Evolutionary conservation across 306 rosid genomes (phyloP).

Genomic region (Begonia peltatifolia): DNA sequence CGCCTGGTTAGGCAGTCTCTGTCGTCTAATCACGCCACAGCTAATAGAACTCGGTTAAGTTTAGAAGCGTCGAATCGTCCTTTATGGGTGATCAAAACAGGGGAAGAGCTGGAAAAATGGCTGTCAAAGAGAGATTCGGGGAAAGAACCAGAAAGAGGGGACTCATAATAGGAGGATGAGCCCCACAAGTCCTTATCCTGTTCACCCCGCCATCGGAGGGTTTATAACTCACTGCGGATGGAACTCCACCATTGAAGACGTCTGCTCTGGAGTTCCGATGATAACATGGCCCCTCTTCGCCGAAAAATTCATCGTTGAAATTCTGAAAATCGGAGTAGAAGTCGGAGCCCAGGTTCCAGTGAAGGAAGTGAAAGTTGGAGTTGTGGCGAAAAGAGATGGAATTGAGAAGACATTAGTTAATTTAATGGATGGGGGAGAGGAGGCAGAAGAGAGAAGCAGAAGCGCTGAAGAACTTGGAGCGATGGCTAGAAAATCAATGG

Average conservation of each 20-base stretch:
- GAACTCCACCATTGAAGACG: conserved; percentile 58
- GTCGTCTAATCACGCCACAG: conserved; percentile 48
- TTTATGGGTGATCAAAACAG: conserved; percentile 59
- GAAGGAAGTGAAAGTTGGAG: conserved; percentile 46
- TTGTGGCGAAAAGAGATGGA: conserved; percentile 32
- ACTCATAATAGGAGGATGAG: conserved; percentile 59
- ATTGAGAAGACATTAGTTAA: conserved; percentile 31
- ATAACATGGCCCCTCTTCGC: conserved; percentile 71
- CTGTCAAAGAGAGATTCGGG: conserved; percentile 36
- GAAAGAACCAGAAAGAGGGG: conserved; percentile 52
- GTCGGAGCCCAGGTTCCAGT: conserved; percentile 51
- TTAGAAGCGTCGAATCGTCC: conserved; percentile 50
- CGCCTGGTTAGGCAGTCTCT: conserved; percentile 66
- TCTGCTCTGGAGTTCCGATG: conserved; percentile 46
- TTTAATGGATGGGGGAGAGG: conserved; percentile 41
- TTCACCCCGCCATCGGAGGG: conserved; percentile 40
- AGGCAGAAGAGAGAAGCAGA: no score
- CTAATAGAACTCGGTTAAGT: conserved; percentile 44
- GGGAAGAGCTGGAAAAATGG: conserved; percentile 46
- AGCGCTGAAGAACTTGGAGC: conserved; percentile 33
- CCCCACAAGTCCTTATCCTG: conserved; percentile 54
- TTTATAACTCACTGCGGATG: conserved; percentile 74
- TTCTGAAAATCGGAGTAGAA: conserved; percentile 43
- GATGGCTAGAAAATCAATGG: conserved; percentile 28
- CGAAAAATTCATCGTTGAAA: conserved; percentile 39